Conservation (phyloP, 148 eudicot genomes). For the Cornus suecica region DNA sequence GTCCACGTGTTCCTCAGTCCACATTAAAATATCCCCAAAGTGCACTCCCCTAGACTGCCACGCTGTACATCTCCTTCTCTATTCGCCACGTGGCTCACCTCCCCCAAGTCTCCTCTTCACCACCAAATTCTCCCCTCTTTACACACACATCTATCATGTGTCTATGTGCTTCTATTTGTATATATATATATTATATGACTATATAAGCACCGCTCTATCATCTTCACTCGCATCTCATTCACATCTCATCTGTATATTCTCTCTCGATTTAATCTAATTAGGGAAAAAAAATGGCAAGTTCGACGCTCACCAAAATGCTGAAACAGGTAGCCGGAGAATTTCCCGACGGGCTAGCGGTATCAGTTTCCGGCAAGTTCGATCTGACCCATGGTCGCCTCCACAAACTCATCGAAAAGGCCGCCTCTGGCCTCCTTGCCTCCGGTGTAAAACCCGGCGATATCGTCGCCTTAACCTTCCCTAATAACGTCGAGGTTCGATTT, state of each 20-base stretch:
- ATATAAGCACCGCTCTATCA: slow-evolving; percentile 2
- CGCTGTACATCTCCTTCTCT: not conserved
- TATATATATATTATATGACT: not conserved
- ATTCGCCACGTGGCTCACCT: slow-evolving; percentile 22
- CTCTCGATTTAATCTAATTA: not conserved
- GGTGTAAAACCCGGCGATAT: slow-evolving; percentile 74
- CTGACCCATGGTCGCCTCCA: slow-evolving; percentile 49
- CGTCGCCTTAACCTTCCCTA: slow-evolving; percentile 92
- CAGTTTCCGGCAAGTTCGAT: slow-evolving; percentile 69
- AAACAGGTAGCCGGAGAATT: slow-evolving; percentile 50
- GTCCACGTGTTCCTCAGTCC: not conserved
- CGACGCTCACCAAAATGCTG: slow-evolving; percentile 61
- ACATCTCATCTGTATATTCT: not conserved
- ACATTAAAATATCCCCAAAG: not conserved
- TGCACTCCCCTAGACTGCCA: not conserved
- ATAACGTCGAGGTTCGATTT: slow-evolving; percentile 69
- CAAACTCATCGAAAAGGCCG: slow-evolving; percentile 53
- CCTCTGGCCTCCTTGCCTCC: slow-evolving; percentile 46
- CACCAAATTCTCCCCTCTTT: not conserved
- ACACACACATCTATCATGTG: not conserved
- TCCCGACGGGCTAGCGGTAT: slow-evolving; percentile 62
- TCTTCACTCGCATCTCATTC: slow-evolving; percentile 1
- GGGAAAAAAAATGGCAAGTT: slow-evolving; percentile 34
- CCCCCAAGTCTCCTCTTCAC: slow-evolving; percentile 26
- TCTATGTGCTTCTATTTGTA: too few relatives aligned